Percentiles rank a stretch among this genome's conserved stretches.
Evolutionary conservation across 2,329 filamentous ascomycete genomes (phyloP).

Genomic region (Hirsutella thompsonii): DNA sequence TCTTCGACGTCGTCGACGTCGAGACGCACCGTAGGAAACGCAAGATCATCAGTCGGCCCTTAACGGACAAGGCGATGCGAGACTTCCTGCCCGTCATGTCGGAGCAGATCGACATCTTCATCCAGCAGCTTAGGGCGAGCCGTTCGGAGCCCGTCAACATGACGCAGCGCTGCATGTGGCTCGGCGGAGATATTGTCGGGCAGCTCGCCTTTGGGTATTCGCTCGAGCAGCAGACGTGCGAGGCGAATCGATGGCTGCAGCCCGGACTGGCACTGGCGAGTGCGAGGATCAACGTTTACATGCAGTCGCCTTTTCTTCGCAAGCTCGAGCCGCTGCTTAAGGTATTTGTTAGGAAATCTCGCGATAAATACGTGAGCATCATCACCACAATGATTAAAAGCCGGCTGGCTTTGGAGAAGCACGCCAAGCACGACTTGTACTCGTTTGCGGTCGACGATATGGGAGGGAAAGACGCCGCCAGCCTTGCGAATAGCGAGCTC

Average conservation of each 20-base stretch:
- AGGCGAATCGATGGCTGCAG: neutral
- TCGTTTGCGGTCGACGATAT: neutral
- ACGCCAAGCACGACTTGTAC: neutral
- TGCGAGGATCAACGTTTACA: neutral
- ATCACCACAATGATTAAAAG: neutral
- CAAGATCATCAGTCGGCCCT: neutral
- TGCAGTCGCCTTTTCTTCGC: neutral
- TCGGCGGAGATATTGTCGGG: neutral
- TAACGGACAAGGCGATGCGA: neutral
- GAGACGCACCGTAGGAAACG: neutral
- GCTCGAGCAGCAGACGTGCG: neutral
- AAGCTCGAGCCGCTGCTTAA: conserved; percentile 1
- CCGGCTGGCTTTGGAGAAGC: neutral
- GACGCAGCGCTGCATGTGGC: neutral
- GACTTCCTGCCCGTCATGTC: neutral
- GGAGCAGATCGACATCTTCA: neutral
- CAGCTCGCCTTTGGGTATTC: conserved; percentile 1
- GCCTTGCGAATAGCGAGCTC: conserved; percentile 1
- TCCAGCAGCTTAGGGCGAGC: neutral
- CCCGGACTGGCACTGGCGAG: neutral
- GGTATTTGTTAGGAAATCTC: neutral
- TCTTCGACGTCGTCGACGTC: neutral
- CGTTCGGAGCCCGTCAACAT: neutral
- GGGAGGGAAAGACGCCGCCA: neutral
- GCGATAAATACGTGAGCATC: neutral